Evolutionary conservation across 2,329 filamentous ascomycete genomes (phyloP).

Genomic region (Aurifilum marmelostoma): DNA sequence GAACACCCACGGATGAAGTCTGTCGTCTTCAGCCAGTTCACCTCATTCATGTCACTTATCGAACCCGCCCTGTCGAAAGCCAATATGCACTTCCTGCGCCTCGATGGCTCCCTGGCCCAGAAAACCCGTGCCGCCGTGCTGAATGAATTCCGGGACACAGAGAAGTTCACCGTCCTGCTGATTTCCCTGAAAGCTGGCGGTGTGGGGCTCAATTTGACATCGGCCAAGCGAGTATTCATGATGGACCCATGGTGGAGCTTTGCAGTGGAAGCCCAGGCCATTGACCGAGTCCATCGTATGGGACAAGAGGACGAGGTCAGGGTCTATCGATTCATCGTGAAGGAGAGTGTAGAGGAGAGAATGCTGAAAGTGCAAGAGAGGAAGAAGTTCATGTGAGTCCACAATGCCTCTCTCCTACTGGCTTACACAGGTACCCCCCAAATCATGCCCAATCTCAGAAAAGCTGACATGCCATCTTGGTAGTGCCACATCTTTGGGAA

Average conservation of each 20-base stretch:
- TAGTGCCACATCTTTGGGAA: constrained; percentile 90
- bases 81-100: constrained; percentile 78
- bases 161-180: constrained; percentile 73
- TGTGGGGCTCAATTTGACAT: constrained; percentile 90
- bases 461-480: constrained; percentile 33
- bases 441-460: background rate
- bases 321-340: constrained; percentile 86
- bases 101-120: constrained; percentile 90
- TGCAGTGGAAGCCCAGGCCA: constrained; percentile 93
- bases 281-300: constrained; percentile 97
- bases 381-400: constrained; percentile 90
- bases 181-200: constrained; percentile 88
- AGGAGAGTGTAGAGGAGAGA: constrained; percentile 89
- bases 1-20: constrained; percentile 75
- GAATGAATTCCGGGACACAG: constrained; percentile 65
- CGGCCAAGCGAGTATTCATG: constrained; percentile 90
- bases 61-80: constrained; percentile 74
- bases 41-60: constrained; percentile 91
- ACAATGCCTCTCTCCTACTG: background rate
- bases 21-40: constrained; percentile 97
- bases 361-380: constrained; percentile 93
- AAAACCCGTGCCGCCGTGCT: constrained; percentile 81
- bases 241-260: constrained; percentile 99
- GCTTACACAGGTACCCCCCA: background rate
- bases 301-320: constrained; percentile 85